Evolutionary conservation across 805 yeast genomes (phyloP).

Genomic region (Yamadazyma laniorum): DNA sequence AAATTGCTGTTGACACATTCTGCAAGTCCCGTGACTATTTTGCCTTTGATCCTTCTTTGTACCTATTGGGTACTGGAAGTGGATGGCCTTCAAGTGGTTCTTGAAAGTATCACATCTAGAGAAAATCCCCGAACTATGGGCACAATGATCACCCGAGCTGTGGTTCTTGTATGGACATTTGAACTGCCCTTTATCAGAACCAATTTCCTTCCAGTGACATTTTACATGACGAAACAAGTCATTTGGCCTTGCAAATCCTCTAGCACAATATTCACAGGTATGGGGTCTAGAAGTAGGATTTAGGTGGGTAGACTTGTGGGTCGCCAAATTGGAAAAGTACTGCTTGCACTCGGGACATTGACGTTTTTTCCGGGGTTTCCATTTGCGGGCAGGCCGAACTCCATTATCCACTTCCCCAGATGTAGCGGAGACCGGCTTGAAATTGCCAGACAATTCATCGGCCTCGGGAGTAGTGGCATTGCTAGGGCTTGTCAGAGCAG

Average conservation of each 20-base stretch:
- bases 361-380: constrained; percentile 59
- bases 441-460: neutral
- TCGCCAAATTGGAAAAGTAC: constrained; percentile 74
- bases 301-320: constrained; percentile 77
- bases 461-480: neutral
- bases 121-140: constrained; percentile 84
- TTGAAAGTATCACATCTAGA: constrained; percentile 90
- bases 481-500: neutral
- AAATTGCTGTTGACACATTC: constrained; percentile 68
- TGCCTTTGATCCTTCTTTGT: constrained; percentile 75
- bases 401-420: neutral
- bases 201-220: constrained; percentile 78
- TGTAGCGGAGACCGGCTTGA: neutral
- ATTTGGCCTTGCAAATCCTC: constrained; percentile 87
- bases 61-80: constrained; percentile 84
- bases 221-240: constrained; percentile 83
- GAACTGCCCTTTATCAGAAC: constrained; percentile 64
- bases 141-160: constrained; percentile 36
- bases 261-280: constrained; percentile 69
- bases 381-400: constrained; percentile 13
- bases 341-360: constrained; percentile 70
- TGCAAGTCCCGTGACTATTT: constrained; percentile 70
- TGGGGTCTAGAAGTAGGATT: constrained; percentile 74
- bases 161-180: constrained; percentile 70
- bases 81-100: constrained; percentile 86